Conservation (phyloP, 169 alveolate species). For the Prorocentrum cordatum region DNA sequence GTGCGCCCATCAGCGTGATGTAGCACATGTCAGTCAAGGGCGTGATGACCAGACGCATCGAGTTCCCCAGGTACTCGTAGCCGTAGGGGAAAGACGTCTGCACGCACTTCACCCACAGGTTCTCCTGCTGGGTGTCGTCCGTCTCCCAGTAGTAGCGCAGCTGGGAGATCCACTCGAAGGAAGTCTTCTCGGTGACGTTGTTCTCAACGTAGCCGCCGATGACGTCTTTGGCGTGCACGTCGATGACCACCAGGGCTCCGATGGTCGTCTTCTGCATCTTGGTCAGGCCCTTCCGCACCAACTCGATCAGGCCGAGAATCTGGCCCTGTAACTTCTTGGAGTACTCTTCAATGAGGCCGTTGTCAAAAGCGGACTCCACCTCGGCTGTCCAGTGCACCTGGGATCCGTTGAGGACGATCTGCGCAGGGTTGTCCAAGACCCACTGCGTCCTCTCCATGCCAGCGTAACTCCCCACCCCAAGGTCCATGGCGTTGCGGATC, state of each 20-base stretch:
- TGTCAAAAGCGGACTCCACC: constrained; percentile 83
- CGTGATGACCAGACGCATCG: constrained; percentile 90
- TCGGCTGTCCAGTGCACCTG: constrained; percentile 88
- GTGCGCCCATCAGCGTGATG: constrained; percentile 92
- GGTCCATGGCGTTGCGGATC: constrained; percentile 18
- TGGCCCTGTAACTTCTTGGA: constrained; percentile 75
- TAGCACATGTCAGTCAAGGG: constrained; percentile 93
- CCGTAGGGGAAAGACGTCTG: constrained; percentile 89
- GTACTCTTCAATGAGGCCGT: constrained; percentile 73
- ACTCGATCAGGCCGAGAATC: constrained; percentile 81
- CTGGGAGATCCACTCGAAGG: constrained; percentile 80
- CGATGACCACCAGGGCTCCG: constrained; percentile 89
- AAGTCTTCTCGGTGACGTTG: constrained; percentile 64
- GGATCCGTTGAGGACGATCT: constrained; percentile 86
- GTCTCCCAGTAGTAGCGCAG: constrained; percentile 91
- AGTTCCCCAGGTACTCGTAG: constrained; percentile 93
- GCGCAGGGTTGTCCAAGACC: constrained; percentile 88
- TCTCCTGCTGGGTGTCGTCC: constrained; percentile 77
- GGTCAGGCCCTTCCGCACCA: constrained; percentile 83
- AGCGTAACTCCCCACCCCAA: constrained; percentile 69
- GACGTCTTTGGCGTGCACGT: constrained; percentile 90
- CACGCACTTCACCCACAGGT: constrained; percentile 79
- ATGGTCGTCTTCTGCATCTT: constrained; percentile 82
- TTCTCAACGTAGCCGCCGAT: constrained; percentile 76
- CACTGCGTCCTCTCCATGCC: constrained; percentile 83